phyloP scores from a whole-genome alignment of 2,329 filamentous ascomycete genomes.

The Calonectria naviculata region DNA sequence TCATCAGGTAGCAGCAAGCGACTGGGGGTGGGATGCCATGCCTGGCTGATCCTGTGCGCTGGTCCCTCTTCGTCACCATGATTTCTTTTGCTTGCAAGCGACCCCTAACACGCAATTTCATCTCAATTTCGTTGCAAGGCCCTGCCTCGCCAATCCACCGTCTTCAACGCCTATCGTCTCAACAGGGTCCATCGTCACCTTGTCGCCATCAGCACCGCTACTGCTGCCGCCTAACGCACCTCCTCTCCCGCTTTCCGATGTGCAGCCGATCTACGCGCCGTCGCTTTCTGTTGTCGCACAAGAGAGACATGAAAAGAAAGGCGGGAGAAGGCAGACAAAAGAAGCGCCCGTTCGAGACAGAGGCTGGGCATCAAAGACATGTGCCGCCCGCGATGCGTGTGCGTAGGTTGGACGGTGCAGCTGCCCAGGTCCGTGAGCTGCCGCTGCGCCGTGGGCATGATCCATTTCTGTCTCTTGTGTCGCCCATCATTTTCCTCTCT shows the following conservation, averaged over 20 bases:
- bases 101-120: neutral
- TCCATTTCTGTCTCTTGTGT: neutral
- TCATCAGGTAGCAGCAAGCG: neutral
- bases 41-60: neutral
- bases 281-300: neutral
- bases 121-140: neutral
- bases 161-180: neutral
- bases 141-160: neutral
- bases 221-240: no score
- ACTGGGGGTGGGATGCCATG: neutral
- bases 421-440: neutral
- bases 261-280: neutral
- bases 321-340: neutral
- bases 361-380: neutral
- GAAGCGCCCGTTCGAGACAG: neutral
- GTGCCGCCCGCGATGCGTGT: neutral
- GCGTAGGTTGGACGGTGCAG: neutral
- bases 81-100: neutral
- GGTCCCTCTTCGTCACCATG: neutral
- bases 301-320: conserved; percentile 3
- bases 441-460: neutral
- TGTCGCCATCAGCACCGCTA: neutral
- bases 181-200: neutral
- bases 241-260: neutral
- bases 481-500: neutral